Evolutionary conservation across 306 rosid species (phyloP).

Genomic region (Mimosa bimucronata): DNA sequence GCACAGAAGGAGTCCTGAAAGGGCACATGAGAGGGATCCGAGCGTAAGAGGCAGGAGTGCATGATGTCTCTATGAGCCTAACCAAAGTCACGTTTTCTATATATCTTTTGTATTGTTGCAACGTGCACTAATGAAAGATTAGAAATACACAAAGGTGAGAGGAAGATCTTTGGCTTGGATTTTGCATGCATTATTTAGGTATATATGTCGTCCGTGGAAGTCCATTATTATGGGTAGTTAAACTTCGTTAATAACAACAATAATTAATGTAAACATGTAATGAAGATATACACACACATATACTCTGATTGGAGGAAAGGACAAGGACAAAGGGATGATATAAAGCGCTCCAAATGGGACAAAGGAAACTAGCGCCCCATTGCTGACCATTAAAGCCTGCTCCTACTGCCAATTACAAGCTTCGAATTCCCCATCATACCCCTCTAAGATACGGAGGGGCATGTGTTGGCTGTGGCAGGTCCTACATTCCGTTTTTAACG

Average conservation of each 20-base stretch:
- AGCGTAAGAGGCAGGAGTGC: neutral
- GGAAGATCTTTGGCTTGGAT: neutral
- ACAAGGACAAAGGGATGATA: neutral
- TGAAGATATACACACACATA: neutral
- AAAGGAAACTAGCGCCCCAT: neutral
- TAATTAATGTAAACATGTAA: neutral
- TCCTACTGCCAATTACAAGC: too few relatives aligned
- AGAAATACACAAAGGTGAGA: neutral
- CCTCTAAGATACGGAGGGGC: neutral
- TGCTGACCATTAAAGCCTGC: neutral
- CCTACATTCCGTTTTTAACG: constrained; percentile 36
- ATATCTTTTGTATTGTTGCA: neutral
- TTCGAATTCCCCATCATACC: neutral
- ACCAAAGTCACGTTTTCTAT: constrained; percentile 13
- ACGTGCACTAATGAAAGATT: neutral
- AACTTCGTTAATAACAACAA: neutral
- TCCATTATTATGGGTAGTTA: neutral
- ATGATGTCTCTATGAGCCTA: constrained; percentile 12
- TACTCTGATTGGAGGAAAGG: neutral
- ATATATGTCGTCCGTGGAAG: neutral
- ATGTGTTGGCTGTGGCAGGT: neutral
- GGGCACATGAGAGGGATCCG: neutral
- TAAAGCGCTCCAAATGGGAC: neutral
- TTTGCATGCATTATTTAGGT: neutral
- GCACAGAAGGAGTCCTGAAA: neutral